phyloP scores from a whole-genome alignment of 108 stramenopile genomes.

The Nitzschia sp. region DNA sequence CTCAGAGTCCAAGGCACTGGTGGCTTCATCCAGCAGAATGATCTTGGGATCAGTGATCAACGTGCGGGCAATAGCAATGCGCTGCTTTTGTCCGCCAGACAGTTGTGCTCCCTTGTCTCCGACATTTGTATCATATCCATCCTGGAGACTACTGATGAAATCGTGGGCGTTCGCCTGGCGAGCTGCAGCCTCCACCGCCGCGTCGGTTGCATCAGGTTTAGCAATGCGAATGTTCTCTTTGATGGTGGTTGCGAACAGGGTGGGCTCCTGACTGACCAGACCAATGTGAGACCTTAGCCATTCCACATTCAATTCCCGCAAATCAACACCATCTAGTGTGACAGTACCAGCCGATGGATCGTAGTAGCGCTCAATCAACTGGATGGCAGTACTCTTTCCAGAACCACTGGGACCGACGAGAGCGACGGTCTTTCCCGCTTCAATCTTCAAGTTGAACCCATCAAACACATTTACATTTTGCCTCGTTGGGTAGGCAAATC shows the following conservation, averaged over 20 bases:
- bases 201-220: constrained; percentile 42
- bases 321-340: constrained; percentile 70
- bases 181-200: constrained; percentile 69
- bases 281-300: constrained; percentile 79
- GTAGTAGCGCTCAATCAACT: constrained; percentile 80
- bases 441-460: constrained; percentile 55
- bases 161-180: constrained; percentile 78
- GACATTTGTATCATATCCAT: constrained; percentile 77
- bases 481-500: constrained; percentile 66
- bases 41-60: constrained; percentile 64
- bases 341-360: constrained; percentile 62
- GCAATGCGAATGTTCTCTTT: constrained; percentile 81
- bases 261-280: constrained; percentile 83
- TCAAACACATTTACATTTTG: constrained; percentile 44
- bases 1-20: constrained; percentile 71
- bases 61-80: constrained; percentile 81
- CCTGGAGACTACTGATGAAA: constrained; percentile 58
- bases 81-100: constrained; percentile 48
- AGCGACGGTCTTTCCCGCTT: constrained; percentile 66
- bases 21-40: constrained; percentile 69
- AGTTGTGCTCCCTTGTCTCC: constrained; percentile 48
- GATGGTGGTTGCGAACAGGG: constrained; percentile 76
- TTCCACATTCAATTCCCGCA: constrained; percentile 58
- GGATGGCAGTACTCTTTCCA: constrained; percentile 69
- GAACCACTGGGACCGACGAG: constrained; percentile 62